Base-by-base conservation (phyloP, 2,329 filamentous ascomycete genomes). In the Nemania sp. region DNA sequence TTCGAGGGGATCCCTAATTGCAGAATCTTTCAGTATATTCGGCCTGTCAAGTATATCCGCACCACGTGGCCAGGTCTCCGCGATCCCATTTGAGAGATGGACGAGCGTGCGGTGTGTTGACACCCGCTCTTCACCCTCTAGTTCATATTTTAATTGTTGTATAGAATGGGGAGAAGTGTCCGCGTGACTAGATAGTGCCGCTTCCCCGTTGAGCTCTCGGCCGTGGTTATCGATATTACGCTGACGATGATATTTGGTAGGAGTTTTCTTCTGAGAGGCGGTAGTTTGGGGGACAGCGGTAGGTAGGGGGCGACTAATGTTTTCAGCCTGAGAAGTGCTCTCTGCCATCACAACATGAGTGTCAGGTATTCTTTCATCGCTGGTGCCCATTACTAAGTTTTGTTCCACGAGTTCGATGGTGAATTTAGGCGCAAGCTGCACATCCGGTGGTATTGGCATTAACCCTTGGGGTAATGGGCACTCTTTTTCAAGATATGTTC, bases 341-440 rank as follows among this genome's bases (percentile, higher is more conserved):
- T 34, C 18, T 13, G 47, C 34, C 37, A 5, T 11, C n/a, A 18
- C 25, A 20, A 6, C n/a, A 20, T 65, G 25, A 20, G 42, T 35
- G 32, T 60, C 60, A 46, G 57, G 32, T 60, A 65, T 68, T 15
- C 48, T 43, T 18, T 62, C 48, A 57, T 67, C 59, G 13, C 51
- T 45, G 21, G 34, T 39, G 54, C 63, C 65, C 60, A 68, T 71
- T n/a, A 48, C 52, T 53, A 53, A 29, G 32, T 57, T 72, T 37
- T 80, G 66, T 47, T 79, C 73, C 13, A 90, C 72, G 32, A 80
- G 65, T 46, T 80, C 75, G 17, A 91, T 75, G 32, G 82, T 78
- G 80, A 88, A 94, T 71, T 90, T 92, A 1, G 92, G 89, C 20
- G 91, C 87, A 5, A 97, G 81, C 39, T 91, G 85, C 15, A 86